Evolutionary conservation across 208 protist genomes (phyloP).

Genomic region (Trichomonas gallinae): DNA sequence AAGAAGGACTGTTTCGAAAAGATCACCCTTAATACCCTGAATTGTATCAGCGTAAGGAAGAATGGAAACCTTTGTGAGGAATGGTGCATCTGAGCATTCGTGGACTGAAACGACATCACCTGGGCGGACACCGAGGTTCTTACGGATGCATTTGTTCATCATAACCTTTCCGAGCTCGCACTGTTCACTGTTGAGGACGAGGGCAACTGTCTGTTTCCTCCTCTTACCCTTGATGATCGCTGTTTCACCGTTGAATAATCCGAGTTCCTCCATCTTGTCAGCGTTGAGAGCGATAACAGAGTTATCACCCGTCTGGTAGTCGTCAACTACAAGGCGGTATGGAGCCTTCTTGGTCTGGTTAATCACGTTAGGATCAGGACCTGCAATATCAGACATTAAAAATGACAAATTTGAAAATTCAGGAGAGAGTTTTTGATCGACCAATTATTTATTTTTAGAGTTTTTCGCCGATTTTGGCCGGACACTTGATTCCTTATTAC

Average conservation of each 20-base stretch:
- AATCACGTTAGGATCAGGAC: neutral
- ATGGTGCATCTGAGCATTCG: slow-evolving; percentile 82
- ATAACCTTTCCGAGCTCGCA: slow-evolving; percentile 75
- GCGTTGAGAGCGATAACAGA: neutral
- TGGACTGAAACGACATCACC: slow-evolving; percentile 88
- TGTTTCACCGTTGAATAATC: slow-evolving; percentile 79
- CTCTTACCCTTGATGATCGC: slow-evolving; percentile 92
- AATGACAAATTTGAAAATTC: neutral
- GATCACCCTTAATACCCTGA: slow-evolving; percentile 90
- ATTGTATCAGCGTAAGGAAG: slow-evolving; percentile 97
- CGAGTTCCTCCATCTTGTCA: slow-evolving; percentile 53
- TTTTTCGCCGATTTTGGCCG: too few species aligned
- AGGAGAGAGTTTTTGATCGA: neutral
- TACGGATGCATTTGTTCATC: slow-evolving; percentile 94
- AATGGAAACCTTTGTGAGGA: slow-evolving; percentile 92
- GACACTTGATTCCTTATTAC: too few species aligned
- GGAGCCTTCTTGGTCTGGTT: slow-evolving; percentile 13
- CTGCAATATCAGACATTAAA: slow-evolving; percentile 14
- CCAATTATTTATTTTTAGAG: neutral
- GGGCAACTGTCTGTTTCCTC: slow-evolving; percentile 78
- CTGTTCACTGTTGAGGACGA: slow-evolving; percentile 77
- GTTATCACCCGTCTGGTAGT: neutral
- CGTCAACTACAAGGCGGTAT: slow-evolving; percentile 22
- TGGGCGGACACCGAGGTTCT: slow-evolving; percentile 92
- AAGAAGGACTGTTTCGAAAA: slow-evolving; percentile 97